Percentiles rank a stretch among this genome's conserved stretches.
phyloP scores from a whole-genome alignment of 495 filamentous ascomycete genomes.

The Tuber melanosporum region DNA sequence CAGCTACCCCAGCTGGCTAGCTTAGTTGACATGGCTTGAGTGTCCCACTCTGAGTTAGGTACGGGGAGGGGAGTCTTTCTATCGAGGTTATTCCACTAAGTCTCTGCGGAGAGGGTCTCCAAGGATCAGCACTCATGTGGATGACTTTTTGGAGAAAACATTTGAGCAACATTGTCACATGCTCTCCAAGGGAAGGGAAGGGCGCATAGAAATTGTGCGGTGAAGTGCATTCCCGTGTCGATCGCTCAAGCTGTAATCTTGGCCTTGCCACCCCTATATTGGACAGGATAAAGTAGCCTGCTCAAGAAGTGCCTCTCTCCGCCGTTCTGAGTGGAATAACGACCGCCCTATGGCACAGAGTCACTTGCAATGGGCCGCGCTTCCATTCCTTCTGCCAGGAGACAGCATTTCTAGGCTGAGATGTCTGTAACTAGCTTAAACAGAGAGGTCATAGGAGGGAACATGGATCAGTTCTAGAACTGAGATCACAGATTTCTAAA shows the following conservation, averaged over 20 bases:
- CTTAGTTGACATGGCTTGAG: neutral
- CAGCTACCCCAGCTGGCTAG: neutral
- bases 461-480: neutral
- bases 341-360: neutral
- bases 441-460: too few species aligned
- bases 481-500: neutral
- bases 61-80: neutral
- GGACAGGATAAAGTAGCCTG: neutral
- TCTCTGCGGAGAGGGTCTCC: neutral
- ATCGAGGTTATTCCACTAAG: neutral
- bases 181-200: neutral
- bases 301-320: too few species aligned
- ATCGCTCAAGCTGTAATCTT: neutral
- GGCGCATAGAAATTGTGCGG: neutral
- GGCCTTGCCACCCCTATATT: neutral
- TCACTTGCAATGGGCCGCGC: neutral
- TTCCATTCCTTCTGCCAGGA: neutral
- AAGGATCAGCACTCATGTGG: neutral
- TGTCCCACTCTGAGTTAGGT: neutral
- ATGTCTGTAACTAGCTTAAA: neutral
- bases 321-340: neutral
- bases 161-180: neutral
- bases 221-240: neutral
- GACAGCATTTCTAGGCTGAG: neutral
- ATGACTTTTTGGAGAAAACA: neutral